Base-by-base conservation (phyloP, 2,329 filamentous ascomycete species). In the Lachnellula subtilissima region DNA sequence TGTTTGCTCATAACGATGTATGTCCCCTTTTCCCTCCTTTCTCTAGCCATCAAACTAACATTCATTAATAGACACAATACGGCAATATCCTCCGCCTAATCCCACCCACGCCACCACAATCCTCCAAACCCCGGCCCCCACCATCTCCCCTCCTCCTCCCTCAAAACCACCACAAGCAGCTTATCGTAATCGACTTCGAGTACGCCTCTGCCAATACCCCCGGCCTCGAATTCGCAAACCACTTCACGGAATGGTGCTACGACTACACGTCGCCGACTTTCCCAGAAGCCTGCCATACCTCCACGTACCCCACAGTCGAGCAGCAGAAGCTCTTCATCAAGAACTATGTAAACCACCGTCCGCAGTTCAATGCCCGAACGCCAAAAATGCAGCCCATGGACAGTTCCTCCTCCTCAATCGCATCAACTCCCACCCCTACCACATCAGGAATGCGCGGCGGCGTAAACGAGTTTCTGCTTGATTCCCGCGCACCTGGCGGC, bases 1-100 rank as follows among this genome's bases (percentile, higher is more conserved):
- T 97, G 0, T 99, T 99, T 77, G 90, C 91, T n/a, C 94, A 99
- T 71, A 97, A 96, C 67, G 94, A 99, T 79, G 91, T 95, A 74
- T 76, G 87, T 73, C 50, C 7, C 14, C 35, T 19, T 42, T 42
- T 15, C 17, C 28, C 7, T n/a, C 22, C 37, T 43, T 28, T 17
- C 48, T 47, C 9, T 25, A 25, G 19, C 46, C 9, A 36, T 39
- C n/a, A 47, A 25, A 47, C 56, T 61, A 52, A 64, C 35, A 17
- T 35, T 22, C 12, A n/a, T 43, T 9, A 23, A 11, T 58, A 96
- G 91, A 96, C 94, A 4, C 94, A 99, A 85, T 97, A 99, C 68
- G 94, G 94, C 61, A 99, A 99, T 70, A 94, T 99, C 60, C 84
- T 99, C 50, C 90, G 92, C 39, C 72, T 86, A 50, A 76, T 77